phyloP scores from a whole-genome alignment of 495 filamentous ascomycete genomes.

The Penicillium maclennaniae region DNA sequence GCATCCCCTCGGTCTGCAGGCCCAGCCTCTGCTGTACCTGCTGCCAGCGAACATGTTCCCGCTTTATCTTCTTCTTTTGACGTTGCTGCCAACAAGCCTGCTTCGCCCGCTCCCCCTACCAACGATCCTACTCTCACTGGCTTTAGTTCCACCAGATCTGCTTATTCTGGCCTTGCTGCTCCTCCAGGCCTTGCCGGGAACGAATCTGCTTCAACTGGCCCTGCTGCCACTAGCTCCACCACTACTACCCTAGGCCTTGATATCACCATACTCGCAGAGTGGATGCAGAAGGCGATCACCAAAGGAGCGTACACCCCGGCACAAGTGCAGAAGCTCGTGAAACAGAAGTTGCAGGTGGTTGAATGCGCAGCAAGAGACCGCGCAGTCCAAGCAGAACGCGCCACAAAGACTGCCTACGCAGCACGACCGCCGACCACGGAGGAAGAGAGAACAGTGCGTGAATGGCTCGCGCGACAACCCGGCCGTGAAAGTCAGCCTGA shows the following conservation, averaged over 20 bases:
- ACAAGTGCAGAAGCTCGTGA: constrained; percentile 36
- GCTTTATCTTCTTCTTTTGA: too few relatives aligned
- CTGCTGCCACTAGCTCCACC: too few relatives aligned
- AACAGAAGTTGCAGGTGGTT: constrained; percentile 38
- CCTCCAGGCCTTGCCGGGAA: too few relatives aligned
- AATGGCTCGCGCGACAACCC: background rate
- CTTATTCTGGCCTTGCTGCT: too few relatives aligned
- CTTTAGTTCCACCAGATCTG: too few relatives aligned
- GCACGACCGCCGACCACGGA: background rate
- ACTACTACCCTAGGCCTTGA: constrained; percentile 8
- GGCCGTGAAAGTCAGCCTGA: background rate
- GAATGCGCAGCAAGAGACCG: constrained; percentile 14
- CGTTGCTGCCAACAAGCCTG: too few relatives aligned
- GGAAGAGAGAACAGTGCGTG: background rate
- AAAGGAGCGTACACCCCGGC: constrained; percentile 49
- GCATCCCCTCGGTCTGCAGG: background rate
- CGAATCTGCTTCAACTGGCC: too few relatives aligned
- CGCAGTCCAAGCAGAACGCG: background rate
- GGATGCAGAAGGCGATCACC: constrained; percentile 43
- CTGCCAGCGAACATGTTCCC: too few relatives aligned
- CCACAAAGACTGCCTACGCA: too few relatives aligned
- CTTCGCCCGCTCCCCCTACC: background rate
- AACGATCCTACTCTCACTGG: background rate
- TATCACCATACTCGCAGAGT: constrained; percentile 26
- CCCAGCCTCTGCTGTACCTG: background rate